Evolutionary conservation across 768 basidiomycete genomes (phyloP), one percentile per base, ranked within the genome.

Genomic region (Boletus coccyginus): DNA sequence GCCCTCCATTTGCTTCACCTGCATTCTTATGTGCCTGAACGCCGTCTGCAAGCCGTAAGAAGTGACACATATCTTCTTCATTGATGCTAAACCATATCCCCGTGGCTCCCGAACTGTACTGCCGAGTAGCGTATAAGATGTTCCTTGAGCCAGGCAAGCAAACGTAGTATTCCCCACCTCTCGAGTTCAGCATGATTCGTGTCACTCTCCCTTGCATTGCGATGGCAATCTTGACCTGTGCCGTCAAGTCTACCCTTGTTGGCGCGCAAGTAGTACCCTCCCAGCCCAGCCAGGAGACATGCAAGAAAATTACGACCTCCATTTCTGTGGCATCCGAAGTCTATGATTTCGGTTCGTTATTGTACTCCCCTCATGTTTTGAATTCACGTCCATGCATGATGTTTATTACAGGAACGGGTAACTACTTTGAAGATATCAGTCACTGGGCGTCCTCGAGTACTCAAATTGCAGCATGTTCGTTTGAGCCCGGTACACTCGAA

Each of bases 401-500:
- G 7, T 31, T 50, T 3, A 3, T 14, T 7, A n/a, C 29, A 60
- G 56, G 21, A 21, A 60, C 56, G 6, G 11, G 62, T 7, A 40
- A 67, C 24, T 85, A 81, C 56, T 45, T 38, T 2, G 62, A 68
- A 10, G 83, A 79, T 55, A 74, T 81, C 24, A 43, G 61, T 4
- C 81, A 84, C 55, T 85, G 79, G 79, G 77, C 78, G 0, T 66
- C 67, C n/a, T 81, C 82, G 1, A 83, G 80, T 60, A 62, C 73
- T 0, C 74, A 81, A 51, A 5, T 49, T 0, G 63, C 84, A 0
- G 66, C 74, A 2, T 87, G 84, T 62, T 77, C 78, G 14, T 83
- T 86, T 5, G 81, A 84, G 59, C 83, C 84, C 6, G 81, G 79
- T 5, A 81, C 75, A 1, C 70, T 77, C 0, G 70, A 74, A 5